Percentiles rank a stretch among this genome's conserved stretches.
These are phyloP conservation scores for Calendula officinalis DNA, from an alignment of 129 eudicot species.

Conservation along the genomic window DNA sequence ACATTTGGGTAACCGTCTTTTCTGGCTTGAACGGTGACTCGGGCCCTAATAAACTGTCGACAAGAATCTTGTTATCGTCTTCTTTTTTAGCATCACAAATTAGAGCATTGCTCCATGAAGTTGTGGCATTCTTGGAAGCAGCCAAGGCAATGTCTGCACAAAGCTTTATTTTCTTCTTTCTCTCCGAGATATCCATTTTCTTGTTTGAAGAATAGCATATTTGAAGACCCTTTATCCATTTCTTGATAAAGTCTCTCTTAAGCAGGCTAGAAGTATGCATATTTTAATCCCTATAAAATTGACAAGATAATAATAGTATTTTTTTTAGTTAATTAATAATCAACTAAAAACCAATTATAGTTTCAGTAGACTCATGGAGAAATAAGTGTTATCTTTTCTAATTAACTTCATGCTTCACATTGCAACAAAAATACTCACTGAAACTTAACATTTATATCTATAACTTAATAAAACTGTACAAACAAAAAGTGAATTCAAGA, in stretches of 20 bases:
- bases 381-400: slow-evolving; percentile 4
- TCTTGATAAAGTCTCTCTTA: slow-evolving; percentile 54
- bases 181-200: slow-evolving; percentile 50
- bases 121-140: slow-evolving; percentile 44
- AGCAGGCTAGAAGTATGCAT: slow-evolving; percentile 37
- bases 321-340: not conserved
- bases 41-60: slow-evolving; percentile 38
- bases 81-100: slow-evolving; percentile 48
- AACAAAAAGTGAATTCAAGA: not conserved
- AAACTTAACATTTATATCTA: not conserved
- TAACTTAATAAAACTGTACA: not conserved
- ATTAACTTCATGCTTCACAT: slow-evolving; percentile 11
- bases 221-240: slow-evolving; percentile 77
- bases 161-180: slow-evolving; percentile 67
- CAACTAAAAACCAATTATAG: not conserved
- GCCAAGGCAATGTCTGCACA: slow-evolving; percentile 91
- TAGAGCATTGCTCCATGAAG: slow-evolving; percentile 71
- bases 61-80: slow-evolving; percentile 24
- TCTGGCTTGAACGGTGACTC: slow-evolving; percentile 1
- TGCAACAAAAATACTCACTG: slow-evolving; percentile 15
- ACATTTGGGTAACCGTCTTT: not conserved
- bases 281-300: slow-evolving; percentile 23
- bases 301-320: not conserved
- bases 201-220: slow-evolving; percentile 44
- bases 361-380: slow-evolving; percentile 11